Percentiles rank a stretch among this genome's conserved stretches.
Evolutionary conservation across 2,329 filamentous ascomycete genomes (phyloP).

Genomic region (Colletotrichum filicis): DNA sequence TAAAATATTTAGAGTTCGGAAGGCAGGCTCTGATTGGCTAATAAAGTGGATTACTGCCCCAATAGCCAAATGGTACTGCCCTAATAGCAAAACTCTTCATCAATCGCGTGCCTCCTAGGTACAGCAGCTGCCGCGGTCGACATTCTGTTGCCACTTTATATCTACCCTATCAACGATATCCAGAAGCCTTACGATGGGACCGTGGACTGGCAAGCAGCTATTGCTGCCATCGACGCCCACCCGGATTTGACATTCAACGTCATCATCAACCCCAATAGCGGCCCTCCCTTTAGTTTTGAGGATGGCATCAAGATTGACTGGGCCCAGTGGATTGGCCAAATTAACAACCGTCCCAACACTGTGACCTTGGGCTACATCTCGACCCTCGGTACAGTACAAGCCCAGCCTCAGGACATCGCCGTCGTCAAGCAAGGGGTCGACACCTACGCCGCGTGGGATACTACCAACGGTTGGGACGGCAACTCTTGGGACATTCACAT

Average conservation of each 20-base stretch:
- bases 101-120: not conserved
- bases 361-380: conserved; percentile 18
- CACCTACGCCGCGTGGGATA: conserved; percentile 4
- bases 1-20: no score
- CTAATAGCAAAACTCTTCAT: no score
- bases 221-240: conserved; percentile 12
- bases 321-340: conserved; percentile 15
- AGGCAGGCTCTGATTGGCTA: no score
- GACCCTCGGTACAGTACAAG: conserved; percentile 6
- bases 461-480: not conserved
- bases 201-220: conserved; percentile 4
- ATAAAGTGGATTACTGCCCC: no score
- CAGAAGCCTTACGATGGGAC: conserved; percentile 3
- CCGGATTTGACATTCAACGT: conserved; percentile 9
- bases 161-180: conserved; percentile 9
- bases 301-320: conserved; percentile 16
- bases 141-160: conserved; percentile 7
- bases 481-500: not conserved
- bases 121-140: not conserved
- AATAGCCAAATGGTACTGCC: no score
- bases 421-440: not conserved
- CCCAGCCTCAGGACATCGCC: not conserved
- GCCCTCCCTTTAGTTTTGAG: conserved; percentile 5
- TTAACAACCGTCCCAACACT: conserved; percentile 8
- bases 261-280: conserved; percentile 9